Evolutionary conservation across 2,329 filamentous ascomycete species (phyloP), one percentile per base, ranked within the genome.

Genomic region (Scedosporium minutisporum): DNA sequence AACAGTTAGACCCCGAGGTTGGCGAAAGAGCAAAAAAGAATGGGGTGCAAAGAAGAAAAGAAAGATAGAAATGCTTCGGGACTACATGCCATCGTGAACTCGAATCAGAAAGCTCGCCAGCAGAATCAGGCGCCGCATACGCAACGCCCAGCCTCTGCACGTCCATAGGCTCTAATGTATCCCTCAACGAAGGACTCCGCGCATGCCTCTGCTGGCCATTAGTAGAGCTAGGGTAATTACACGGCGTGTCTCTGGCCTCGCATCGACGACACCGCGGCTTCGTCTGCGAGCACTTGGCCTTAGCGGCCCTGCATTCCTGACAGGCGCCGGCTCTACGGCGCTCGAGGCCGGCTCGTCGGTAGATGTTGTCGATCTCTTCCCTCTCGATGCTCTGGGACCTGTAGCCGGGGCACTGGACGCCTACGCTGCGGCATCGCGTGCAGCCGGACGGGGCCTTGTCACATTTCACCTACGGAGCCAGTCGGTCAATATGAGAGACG

Each of bases 291-390:
- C 70, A 71, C 18, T 68, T 66, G 55, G 68, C 65, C 64, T 71
- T 71, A 9, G 68, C 66, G 5, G 62, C 51, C 27, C 69, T 67
- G 25, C 70, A 71, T 57, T 69, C 69, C 21, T 68, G 62, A 60
- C 70, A 72, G 3, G 70, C 70, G 10, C 69, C 68, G 21, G 71
- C 65, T 16, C 66, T 64, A 10, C 70, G 66, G 63, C 68, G 71
- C 60, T 70, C 68, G 29, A 72, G 65, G 41, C 69, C 69, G 5
- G 70, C 63, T 7, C 65, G 67, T 21, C 63, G 64, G 63, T 70
- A 72, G 61, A 72, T 70, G 63, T 67, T 65, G 27, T 70, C 66
- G 46, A 69, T 66, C 59, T 69, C 66, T 7, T 64, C 65, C 27
- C 67, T 66, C 44, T 65, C 63, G 38, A 64, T 63, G 48, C 60